These are phyloP conservation scores for Calonectria multiphialidica DNA, from an alignment of 2,329 filamentous ascomycete genomes.

Conservation along the genomic window DNA sequence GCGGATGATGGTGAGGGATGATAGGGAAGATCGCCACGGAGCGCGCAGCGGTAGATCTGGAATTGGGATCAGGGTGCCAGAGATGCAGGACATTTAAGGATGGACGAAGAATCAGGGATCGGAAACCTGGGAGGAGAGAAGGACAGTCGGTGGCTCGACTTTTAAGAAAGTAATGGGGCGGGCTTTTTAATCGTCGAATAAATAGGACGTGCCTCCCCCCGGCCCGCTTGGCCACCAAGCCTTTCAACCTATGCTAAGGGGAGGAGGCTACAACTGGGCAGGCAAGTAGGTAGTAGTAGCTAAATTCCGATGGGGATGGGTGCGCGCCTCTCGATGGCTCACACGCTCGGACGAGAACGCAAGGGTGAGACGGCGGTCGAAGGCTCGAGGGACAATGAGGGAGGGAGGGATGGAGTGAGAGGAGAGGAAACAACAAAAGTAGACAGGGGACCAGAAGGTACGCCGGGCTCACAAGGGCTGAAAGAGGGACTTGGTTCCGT, in stretches of 20 bases:
- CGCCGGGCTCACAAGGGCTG: slow-evolving; percentile 10
- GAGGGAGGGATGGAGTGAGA: neutral
- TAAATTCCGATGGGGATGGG: slow-evolving; percentile 7
- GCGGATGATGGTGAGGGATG: neutral
- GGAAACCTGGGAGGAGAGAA: neutral
- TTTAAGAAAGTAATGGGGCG: neutral
- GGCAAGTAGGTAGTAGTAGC: slow-evolving; percentile 16
- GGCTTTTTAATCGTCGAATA: slow-evolving; percentile 13
- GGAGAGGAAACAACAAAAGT: slow-evolving; percentile 15
- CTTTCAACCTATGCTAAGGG: slow-evolving; percentile 10
- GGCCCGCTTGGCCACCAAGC: slow-evolving; percentile 3
- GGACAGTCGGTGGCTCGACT: neutral
- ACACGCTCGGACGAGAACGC: neutral
- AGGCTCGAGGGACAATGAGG: slow-evolving; percentile 9
- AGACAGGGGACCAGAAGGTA: slow-evolving; percentile 15
- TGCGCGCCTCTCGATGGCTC: slow-evolving; percentile 13
- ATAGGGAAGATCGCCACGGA: neutral
- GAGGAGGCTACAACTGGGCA: slow-evolving; percentile 14
- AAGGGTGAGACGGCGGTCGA: slow-evolving; percentile 9
- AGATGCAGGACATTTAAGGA: neutral
- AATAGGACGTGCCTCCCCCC: slow-evolving; percentile 9
- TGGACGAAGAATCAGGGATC: neutral
- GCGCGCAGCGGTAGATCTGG: neutral
- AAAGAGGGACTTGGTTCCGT: slow-evolving; percentile 10
- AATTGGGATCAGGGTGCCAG: neutral